Evolutionary conservation across 2,329 filamentous ascomycete species (phyloP).

Genomic region (Parastagonospora avenae): DNA sequence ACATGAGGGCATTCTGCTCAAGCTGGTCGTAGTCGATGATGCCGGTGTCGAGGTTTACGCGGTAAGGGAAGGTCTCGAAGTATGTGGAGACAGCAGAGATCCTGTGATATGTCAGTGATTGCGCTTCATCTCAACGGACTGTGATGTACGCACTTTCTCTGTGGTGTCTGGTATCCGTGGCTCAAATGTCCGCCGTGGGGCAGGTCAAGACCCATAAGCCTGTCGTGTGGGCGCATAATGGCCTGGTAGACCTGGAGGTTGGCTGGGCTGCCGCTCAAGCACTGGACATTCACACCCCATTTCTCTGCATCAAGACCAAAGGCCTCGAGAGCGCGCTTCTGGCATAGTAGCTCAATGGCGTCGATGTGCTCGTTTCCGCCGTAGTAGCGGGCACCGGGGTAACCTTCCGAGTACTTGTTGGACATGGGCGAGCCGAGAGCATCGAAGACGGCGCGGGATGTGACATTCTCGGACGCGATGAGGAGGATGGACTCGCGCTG

Average conservation of each 20-base stretch:
- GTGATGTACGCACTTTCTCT: slow-evolving; percentile 71
- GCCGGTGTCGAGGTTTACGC: slow-evolving; percentile 85
- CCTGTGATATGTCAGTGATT: slow-evolving; percentile 40
- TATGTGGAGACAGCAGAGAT: slow-evolving; percentile 99
- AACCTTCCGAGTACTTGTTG: slow-evolving; percentile 99
- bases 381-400: slow-evolving; percentile 95
- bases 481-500: slow-evolving; percentile 94
- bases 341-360: slow-evolving; percentile 84
- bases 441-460: slow-evolving; percentile 47
- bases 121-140: background rate
- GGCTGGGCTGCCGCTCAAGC: slow-evolving; percentile 85
- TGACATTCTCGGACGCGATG: slow-evolving; percentile 49
- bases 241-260: slow-evolving; percentile 99
- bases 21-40: slow-evolving; percentile 94
- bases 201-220: slow-evolving; percentile 94
- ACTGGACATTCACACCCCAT: slow-evolving; percentile 96
- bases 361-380: slow-evolving; percentile 97
- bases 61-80: slow-evolving; percentile 97
- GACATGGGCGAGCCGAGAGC: slow-evolving; percentile 61
- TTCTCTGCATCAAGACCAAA: slow-evolving; percentile 82
- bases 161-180: slow-evolving; percentile 96
- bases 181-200: slow-evolving; percentile 93
- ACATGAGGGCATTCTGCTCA: slow-evolving; percentile 83
- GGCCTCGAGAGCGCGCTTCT: slow-evolving; percentile 84
- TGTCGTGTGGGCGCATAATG: slow-evolving; percentile 92